Base-by-base conservation (phyloP, 805 yeast genomes). In the Saturnispora besseyi region DNA sequence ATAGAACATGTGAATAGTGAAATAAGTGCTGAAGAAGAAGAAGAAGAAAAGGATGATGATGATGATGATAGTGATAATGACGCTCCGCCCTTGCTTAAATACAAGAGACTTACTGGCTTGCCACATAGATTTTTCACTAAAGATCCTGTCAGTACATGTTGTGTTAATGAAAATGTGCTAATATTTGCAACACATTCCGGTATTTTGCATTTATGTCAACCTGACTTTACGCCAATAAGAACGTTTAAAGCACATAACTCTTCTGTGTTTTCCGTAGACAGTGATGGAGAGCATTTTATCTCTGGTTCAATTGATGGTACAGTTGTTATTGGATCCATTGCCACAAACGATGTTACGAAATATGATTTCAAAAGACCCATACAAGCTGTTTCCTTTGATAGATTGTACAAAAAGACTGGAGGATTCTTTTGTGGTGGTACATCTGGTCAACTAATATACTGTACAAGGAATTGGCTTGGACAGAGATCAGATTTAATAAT, bases 301-400 rank as follows among this genome's bases (percentile, higher is more conserved):
- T 82, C 95, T 0, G 96, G 90, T 0, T 88, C 97, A 0, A 82
- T 91, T 71, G 99, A 93, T 62, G 99, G 99, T 0, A 85, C 96
- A 0, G 84, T 91, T 0, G 88, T 88, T 1, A 77, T 88, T 4
- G 93, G 96, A 0, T 77, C 89, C 2, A 68, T 87, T 1, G 51
- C 55, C 1, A 85, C 83, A 54, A 45, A 44, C 34, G 93, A 84
- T 57, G 78, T 84, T 2, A 71, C 75, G 0, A 89, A 88, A 2
- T 83, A 78, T 57, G 95, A 90, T 64, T 86, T 89, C 64, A 83
- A 84, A 57, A 71, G 97, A 29, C 97, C 98, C 0, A 76, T 93
- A 0, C 95, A 89, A 61, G 81, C 95, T 0, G 95, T 91, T 3
- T 86, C 88, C 0, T 64, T 93, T 5, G 93, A 86, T 57, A 79